Conservation (phyloP, 2,329 filamentous ascomycete species). For the Emericellopsis cladophorae region DNA sequence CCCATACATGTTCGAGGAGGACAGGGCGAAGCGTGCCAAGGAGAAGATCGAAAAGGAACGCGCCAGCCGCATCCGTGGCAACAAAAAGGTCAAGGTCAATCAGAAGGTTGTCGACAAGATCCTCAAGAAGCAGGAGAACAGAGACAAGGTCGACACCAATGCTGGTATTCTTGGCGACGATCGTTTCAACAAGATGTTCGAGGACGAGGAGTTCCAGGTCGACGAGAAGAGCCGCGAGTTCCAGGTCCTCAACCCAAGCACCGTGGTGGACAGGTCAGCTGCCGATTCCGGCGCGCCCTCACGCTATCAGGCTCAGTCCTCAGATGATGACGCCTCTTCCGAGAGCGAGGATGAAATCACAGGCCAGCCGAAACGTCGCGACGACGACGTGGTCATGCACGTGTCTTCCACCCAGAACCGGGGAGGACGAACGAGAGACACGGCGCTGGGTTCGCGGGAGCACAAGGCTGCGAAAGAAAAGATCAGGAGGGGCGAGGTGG, state of each 20-base stretch:
- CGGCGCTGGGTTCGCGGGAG: constrained; percentile 40
- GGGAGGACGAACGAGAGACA: constrained; percentile 41
- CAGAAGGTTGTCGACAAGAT: constrained; percentile 65
- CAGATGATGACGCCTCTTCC: constrained; percentile 30
- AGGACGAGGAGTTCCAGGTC: constrained; percentile 85
- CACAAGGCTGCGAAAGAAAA: constrained; percentile 38
- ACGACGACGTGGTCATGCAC: constrained; percentile 43
- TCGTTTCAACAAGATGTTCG: constrained; percentile 80
- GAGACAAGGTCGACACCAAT: constrained; percentile 41
- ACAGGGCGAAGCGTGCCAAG: constrained; percentile 79
- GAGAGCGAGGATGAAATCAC: constrained; percentile 14
- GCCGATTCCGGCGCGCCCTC: constrained; percentile 19
- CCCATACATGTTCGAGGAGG: constrained; percentile 87
- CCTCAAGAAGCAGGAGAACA: constrained; percentile 50
- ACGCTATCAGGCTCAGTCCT: constrained; percentile 24
- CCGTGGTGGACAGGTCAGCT: constrained; percentile 28
- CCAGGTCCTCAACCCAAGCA: constrained; percentile 79
- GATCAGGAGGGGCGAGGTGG: constrained; percentile 31
- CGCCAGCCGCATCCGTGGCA: constrained; percentile 85
- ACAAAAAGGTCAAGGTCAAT: constrained; percentile 97
- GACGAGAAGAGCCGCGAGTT: constrained; percentile 87
- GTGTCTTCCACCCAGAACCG: constrained; percentile 57
- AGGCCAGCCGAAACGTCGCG: constrained; percentile 9
- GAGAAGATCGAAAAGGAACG: constrained; percentile 95
- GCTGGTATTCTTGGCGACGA: constrained; percentile 66